These are phyloP conservation scores for Citrus trifoliata DNA, from an alignment of 345 rosid species.

Conservation along the genomic window DNA sequence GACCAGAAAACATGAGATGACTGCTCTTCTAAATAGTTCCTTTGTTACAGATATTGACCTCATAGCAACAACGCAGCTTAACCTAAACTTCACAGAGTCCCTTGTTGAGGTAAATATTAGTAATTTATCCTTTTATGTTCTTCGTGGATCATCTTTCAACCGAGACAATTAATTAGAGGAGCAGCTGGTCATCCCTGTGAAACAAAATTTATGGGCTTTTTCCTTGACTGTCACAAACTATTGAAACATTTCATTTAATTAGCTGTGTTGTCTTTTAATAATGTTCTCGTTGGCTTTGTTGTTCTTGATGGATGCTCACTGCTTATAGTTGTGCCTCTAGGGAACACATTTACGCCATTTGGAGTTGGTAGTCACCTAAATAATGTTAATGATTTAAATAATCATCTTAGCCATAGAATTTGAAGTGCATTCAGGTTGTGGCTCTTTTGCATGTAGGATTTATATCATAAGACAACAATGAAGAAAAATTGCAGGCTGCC, in stretches of 20 bases:
- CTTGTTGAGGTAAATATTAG: slow-evolving; percentile 62
- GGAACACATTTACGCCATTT: background rate
- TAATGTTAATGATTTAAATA: background rate
- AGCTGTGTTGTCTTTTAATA: background rate
- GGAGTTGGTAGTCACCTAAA: background rate
- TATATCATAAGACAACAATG: background rate
- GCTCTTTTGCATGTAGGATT: background rate
- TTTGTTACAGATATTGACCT: slow-evolving; percentile 58
- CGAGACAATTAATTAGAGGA: background rate
- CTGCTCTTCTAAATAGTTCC: slow-evolving; percentile 49
- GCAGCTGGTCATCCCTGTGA: background rate
- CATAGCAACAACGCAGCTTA: slow-evolving; percentile 61
- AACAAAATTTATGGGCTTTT: background rate
- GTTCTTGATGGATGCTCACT: background rate
- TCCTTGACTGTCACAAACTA: background rate
- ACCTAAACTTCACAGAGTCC: slow-evolving; percentile 76
- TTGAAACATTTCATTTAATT: background rate
- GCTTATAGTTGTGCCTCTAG: background rate
- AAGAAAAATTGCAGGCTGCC: background rate
- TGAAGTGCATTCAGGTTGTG: background rate
- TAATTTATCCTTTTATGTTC: slow-evolving; percentile 8
- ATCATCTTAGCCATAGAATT: background rate
- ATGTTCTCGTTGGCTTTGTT: background rate
- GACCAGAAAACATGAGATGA: slow-evolving; percentile 46
- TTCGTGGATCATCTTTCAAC: background rate